Percentiles rank a stretch among this genome's conserved stretches.
These are phyloP conservation scores for Nannochloris sp. DNA, from an alignment of 139 green algal genomes.

Conservation along the genomic window DNA sequence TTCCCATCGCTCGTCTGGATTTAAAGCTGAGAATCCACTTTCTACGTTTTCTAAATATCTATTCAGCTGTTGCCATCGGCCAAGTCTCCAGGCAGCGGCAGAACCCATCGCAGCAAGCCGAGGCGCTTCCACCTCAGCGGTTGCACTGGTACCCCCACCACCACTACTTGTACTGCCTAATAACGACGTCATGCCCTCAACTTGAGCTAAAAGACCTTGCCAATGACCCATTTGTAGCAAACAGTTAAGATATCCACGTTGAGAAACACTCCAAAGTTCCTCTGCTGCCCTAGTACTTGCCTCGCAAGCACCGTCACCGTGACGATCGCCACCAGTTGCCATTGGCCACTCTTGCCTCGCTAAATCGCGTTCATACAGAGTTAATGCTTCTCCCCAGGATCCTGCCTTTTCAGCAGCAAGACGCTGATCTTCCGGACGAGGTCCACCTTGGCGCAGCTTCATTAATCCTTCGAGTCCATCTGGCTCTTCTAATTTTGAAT, in stretches of 20 bases:
- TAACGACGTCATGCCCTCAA: slow-evolving; percentile 37
- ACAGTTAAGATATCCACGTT: slow-evolving; percentile 49
- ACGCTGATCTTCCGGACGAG: slow-evolving; percentile 43
- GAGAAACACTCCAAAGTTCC: neutral
- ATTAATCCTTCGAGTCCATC: slow-evolving; percentile 77
- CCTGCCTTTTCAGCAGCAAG: slow-evolving; percentile 81
- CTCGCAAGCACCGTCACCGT: neutral
- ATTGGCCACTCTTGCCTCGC: neutral
- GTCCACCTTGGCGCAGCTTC: slow-evolving; percentile 49
- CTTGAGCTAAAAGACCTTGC: slow-evolving; percentile 66
- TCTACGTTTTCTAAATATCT: slow-evolving; percentile 37
- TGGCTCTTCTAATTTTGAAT: slow-evolving; percentile 84
- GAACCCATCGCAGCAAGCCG: slow-evolving; percentile 34
- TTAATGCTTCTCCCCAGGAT: slow-evolving; percentile 75
- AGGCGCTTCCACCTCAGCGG: slow-evolving; percentile 44
- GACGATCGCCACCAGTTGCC: neutral
- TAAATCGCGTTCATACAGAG: slow-evolving; percentile 73
- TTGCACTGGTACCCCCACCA: neutral
- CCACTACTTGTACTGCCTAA: neutral
- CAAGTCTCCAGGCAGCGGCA: slow-evolving; percentile 82
- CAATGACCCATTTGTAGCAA: slow-evolving; percentile 73
- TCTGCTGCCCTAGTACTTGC: neutral
- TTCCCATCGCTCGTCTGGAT: slow-evolving; percentile 51
- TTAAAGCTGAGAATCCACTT: slow-evolving; percentile 6
- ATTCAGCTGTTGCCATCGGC: slow-evolving; percentile 69